These are phyloP conservation scores for Metschnikowia shivogae DNA, from an alignment of 805 yeast species.

Conservation along the genomic window DNA sequence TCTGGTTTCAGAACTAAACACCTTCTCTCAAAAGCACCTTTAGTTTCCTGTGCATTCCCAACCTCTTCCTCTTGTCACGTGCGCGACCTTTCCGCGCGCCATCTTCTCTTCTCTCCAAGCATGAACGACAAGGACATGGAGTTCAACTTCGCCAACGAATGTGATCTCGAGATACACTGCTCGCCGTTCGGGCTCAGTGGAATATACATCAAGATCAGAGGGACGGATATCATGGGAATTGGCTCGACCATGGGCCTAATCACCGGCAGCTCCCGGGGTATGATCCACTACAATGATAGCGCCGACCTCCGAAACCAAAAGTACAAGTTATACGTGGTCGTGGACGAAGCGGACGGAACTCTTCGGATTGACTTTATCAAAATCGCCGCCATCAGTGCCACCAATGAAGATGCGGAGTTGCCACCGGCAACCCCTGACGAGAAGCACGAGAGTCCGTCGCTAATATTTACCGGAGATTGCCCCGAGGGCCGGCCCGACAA, in stretches of 20 bases:
- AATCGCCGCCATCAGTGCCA: conserved; percentile 28
- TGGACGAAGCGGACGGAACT: conserved; percentile 44
- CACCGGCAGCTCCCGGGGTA: conserved; percentile 49
- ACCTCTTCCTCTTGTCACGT: neutral
- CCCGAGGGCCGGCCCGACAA: conserved; percentile 52
- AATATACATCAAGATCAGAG: conserved; percentile 44
- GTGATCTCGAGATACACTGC: conserved; percentile 52
- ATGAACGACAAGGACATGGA: conserved; percentile 13
- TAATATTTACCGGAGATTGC: conserved; percentile 48
- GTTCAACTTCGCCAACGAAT: conserved; percentile 46
- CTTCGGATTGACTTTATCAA: conserved; percentile 50
- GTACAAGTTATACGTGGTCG: conserved; percentile 46
- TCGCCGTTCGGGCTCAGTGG: conserved; percentile 56
- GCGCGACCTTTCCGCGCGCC: neutral
- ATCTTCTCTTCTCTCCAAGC: neutral
- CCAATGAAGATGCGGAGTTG: conserved; percentile 25
- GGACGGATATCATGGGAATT: conserved; percentile 48
- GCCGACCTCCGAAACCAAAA: conserved; percentile 45
- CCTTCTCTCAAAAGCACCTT: no score
- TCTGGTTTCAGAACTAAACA: no score
- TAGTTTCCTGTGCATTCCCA: no score
- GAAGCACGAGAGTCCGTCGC: conserved; percentile 42
- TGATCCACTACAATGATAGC: conserved; percentile 45
- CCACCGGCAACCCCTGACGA: conserved; percentile 12
- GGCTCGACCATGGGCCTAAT: conserved; percentile 55